Evolutionary conservation across 2,329 filamentous ascomycete genomes (phyloP).

Genomic region (Cryphonectria radicalis): DNA sequence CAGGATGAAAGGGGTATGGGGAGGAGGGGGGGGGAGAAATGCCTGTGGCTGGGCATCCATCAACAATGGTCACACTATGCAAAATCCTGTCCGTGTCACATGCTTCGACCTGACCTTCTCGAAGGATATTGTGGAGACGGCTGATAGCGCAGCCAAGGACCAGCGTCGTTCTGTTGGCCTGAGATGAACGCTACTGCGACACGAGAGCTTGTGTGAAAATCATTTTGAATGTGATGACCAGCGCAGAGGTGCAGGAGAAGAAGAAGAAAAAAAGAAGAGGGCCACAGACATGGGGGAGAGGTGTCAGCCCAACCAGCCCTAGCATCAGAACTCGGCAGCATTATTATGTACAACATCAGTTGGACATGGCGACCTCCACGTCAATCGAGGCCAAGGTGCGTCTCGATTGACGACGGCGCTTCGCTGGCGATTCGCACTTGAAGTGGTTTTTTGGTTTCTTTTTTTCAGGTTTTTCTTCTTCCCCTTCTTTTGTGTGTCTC

Average conservation of each 20-base stretch:
- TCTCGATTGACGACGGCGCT: neutral
- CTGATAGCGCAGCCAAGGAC: conserved; percentile 4
- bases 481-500: neutral
- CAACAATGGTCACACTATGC: neutral
- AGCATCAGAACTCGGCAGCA: neutral
- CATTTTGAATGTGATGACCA: neutral
- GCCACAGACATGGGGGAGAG: neutral
- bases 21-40: conserved; percentile 9
- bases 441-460: neutral
- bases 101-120: conserved; percentile 16
- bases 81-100: conserved; percentile 5
- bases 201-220: neutral
- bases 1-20: too few relatives aligned
- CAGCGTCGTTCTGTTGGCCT: conserved; percentile 12
- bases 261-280: neutral
- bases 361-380: neutral
- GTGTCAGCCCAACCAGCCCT: neutral
- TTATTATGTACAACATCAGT: neutral
- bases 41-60: neutral
- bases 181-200: conserved; percentile 13
- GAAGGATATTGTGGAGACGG: conserved; percentile 20
- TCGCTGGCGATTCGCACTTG: neutral
- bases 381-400: neutral
- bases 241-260: neutral
- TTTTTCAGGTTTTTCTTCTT: neutral